Conservation (phyloP, 129 eudicot genomes). For the Flaveria bidentis region DNA sequence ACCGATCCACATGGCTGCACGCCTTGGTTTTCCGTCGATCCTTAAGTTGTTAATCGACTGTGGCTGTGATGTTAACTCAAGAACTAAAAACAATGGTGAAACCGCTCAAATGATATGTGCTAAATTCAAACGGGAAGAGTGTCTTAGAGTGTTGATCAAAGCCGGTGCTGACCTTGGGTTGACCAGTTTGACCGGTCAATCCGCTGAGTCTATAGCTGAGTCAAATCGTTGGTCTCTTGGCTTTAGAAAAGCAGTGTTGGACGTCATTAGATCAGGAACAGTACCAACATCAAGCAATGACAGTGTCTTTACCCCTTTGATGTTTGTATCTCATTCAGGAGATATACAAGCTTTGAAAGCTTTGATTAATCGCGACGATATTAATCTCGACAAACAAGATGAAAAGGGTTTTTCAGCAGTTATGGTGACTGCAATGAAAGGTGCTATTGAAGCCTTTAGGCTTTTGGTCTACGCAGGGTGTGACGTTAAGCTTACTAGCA, state of each 20-base stretch:
- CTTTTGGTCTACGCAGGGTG: constrained; percentile 76
- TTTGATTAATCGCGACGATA: constrained; percentile 39
- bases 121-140: constrained; percentile 56
- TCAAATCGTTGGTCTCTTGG: constrained; percentile 50
- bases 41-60: constrained; percentile 52
- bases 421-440: constrained; percentile 71
- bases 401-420: constrained; percentile 76
- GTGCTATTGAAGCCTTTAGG: constrained; percentile 79
- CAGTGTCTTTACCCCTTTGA: constrained; percentile 56
- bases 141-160: constrained; percentile 55
- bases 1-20: constrained; percentile 81
- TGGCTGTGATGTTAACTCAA: constrained; percentile 70
- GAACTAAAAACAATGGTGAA: constrained; percentile 50
- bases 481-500: constrained; percentile 59
- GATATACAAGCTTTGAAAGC: constrained; percentile 57
- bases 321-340: constrained; percentile 63
- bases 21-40: constrained; percentile 54
- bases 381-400: constrained; percentile 64
- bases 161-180: constrained; percentile 87
- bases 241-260: constrained; percentile 57
- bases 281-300: constrained; percentile 56
- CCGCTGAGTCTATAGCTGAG: constrained; percentile 53
- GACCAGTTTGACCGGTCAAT: constrained; percentile 47
- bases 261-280: constrained; percentile 46
- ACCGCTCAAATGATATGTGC: constrained; percentile 80